phyloP scores from a whole-genome alignment of 345 rosid species.

The Acer yangbiense region DNA sequence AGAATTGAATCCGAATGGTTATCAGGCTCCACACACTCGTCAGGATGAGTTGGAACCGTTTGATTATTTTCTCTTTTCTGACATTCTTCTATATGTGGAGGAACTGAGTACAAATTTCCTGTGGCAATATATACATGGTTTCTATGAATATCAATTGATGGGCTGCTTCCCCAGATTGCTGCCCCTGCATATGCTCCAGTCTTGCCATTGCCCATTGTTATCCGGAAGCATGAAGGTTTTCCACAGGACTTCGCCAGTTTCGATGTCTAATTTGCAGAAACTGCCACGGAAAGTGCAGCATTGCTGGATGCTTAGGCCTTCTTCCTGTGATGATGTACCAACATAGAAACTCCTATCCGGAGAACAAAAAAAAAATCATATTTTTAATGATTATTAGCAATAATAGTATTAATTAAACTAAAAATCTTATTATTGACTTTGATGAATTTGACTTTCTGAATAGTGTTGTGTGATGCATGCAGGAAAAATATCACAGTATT shows the following conservation, averaged over 20 bases:
- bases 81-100: conserved; percentile 23
- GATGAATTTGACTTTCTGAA: too few species aligned
- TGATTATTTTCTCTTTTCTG: conserved; percentile 35
- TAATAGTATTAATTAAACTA: too few species aligned
- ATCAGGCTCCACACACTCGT: conserved; percentile 33
- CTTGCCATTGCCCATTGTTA: conserved; percentile 21
- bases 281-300: conserved; percentile 32
- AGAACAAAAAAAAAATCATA: too few species aligned
- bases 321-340: neutral
- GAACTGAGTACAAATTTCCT: conserved; percentile 40
- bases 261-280: conserved; percentile 22
- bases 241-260: conserved; percentile 30
- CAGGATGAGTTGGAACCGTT: conserved; percentile 26
- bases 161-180: conserved; percentile 41
- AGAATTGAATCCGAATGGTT: conserved; percentile 32
- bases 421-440: too few species aligned
- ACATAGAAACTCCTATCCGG: neutral
- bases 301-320: neutral
- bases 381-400: too few species aligned
- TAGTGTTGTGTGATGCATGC: too few species aligned
- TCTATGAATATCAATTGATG: conserved; percentile 27
- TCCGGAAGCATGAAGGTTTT: conserved; percentile 32
- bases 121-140: conserved; percentile 42
- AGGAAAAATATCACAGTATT: too few species aligned
- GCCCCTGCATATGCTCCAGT: conserved; percentile 32